phyloP scores from a whole-genome alignment of 2,329 filamentous ascomycete species.

The Bipolaris sorokiniana region DNA sequence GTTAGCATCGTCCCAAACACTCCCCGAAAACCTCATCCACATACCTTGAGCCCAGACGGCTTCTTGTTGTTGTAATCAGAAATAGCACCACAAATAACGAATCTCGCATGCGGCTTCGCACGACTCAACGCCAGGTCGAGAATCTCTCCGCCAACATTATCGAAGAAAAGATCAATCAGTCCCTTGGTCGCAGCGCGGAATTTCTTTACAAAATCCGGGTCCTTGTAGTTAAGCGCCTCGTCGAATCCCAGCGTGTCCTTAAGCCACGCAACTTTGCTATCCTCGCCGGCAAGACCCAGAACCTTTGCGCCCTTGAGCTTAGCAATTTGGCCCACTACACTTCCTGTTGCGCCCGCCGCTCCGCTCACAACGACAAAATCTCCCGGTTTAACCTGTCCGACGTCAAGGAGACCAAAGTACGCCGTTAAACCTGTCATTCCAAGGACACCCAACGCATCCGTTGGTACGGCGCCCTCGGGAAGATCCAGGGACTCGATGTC shows the following conservation, averaged over 20 bases:
- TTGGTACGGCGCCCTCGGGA: constrained; percentile 56
- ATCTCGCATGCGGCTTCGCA: constrained; percentile 51
- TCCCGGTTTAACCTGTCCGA: constrained; percentile 70
- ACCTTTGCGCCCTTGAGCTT: constrained; percentile 68
- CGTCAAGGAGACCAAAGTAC: constrained; percentile 74
- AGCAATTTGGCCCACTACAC: constrained; percentile 77
- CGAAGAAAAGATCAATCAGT: constrained; percentile 60
- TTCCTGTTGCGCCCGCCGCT: constrained; percentile 79
- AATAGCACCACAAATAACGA: constrained; percentile 56
- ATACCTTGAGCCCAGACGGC: constrained; percentile 59
- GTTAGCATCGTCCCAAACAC: constrained; percentile 11
- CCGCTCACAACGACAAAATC: constrained; percentile 80
- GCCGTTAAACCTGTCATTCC: constrained; percentile 76
- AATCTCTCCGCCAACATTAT: constrained; percentile 59
- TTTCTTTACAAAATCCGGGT: constrained; percentile 55
- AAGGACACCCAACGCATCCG: constrained; percentile 60
- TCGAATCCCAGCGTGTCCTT: constrained; percentile 61
- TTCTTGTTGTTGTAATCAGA: constrained; percentile 52
- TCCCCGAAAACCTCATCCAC: not conserved
- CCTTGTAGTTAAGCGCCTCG: constrained; percentile 63
- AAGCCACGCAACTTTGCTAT: constrained; percentile 62
- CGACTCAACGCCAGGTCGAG: constrained; percentile 54
- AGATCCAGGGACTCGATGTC: constrained; percentile 54
- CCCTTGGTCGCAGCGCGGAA: constrained; percentile 56
- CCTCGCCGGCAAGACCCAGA: constrained; percentile 59